Base-by-base conservation (phyloP, 805 yeast species). In the Pichia sporocuriosa region DNA sequence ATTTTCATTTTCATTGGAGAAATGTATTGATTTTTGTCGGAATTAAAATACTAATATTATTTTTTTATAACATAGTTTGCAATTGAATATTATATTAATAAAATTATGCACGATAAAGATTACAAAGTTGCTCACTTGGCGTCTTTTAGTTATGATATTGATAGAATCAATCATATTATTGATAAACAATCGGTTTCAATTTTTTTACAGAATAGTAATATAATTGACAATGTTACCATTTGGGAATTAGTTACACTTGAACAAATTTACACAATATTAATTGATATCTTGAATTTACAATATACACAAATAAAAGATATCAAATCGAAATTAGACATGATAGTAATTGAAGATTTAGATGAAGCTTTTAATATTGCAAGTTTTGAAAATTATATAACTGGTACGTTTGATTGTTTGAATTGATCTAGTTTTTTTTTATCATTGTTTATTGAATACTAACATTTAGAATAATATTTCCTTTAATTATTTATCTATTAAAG, bases 301-400 rank as follows among this genome's bases (percentile, higher is more conserved):
- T n/a, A n/a, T n/a, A n/a, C n/a, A n/a, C n/a, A n/a, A n/a, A n/a
- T n/a, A n/a, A n/a, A n/a, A n/a, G n/a, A n/a, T n/a, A n/a, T n/a
- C n/a, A n/a, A n/a, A n/a, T n/a, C n/a, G 9, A 25, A 30, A 10
- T 25, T 21, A 5, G 9, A 39, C 15, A 28, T 33, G 16, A n/a
- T 42, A 12, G 52, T 61, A 3, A 43, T 61, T 13, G 60, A 59
- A 42, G 63, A 61, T 32, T 35, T 61, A 6, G 48, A 48, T 16
- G 57, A 49, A 19, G 37, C 54, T n/a, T 56, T 59, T 41, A 57
- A 58, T 35, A 22, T 53, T 6, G 57, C 52, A 25, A 45, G 46
- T 25, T 53, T 46, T 34, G 54, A 51, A 24, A 47, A 53, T 35
- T 51, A 51, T 35, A 43, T 47, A 5, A 11, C 26, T 12, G 37